Percentiles rank a stretch among this genome's conserved stretches.
These are phyloP conservation scores for Cryptococcus sp. DNA, from an alignment of 1,284 basidiomycete genomes.

Conservation along the genomic window DNA sequence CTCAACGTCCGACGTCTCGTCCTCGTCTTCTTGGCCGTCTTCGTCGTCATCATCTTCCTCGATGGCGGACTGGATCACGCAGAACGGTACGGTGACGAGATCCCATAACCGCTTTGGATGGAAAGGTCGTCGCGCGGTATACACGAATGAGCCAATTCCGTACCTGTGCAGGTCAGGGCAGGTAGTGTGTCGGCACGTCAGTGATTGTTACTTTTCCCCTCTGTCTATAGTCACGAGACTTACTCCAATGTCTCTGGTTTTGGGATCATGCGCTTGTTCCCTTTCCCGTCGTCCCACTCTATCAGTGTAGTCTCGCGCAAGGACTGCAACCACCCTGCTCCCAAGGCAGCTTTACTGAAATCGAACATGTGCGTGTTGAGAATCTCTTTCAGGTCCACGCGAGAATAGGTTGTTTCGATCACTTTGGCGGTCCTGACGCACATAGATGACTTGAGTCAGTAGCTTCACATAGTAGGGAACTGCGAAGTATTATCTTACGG, in stretches of 20 bases:
- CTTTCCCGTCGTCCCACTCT: slow-evolving; percentile 28
- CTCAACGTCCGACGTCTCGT: slow-evolving; percentile 21
- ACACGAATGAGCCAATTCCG: slow-evolving; percentile 51
- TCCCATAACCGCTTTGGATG: slow-evolving; percentile 56
- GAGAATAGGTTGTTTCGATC: slow-evolving; percentile 44
- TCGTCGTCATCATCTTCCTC: slow-evolving; percentile 41
- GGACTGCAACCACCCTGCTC: slow-evolving; percentile 55
- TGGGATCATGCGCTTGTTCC: slow-evolving; percentile 35
- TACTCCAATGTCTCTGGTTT: slow-evolving; percentile 55
- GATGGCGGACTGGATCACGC: slow-evolving; percentile 46
- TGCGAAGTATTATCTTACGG: slow-evolving; percentile 39
- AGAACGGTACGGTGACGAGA: slow-evolving; percentile 51
- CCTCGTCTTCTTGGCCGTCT: slow-evolving; percentile 20
- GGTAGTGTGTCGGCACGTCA: not conserved
- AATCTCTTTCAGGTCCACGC: slow-evolving; percentile 51
- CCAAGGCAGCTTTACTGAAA: slow-evolving; percentile 54
- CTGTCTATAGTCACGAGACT: slow-evolving; percentile 4
- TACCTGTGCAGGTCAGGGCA: slow-evolving; percentile 29
- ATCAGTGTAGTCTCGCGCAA: slow-evolving; percentile 47
- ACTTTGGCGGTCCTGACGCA: slow-evolving; percentile 40
- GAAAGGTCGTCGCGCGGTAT: slow-evolving; percentile 53
- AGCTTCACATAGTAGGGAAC: not conserved
- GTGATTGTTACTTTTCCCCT: not conserved
- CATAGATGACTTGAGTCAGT: too few species aligned
- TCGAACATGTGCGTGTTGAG: slow-evolving; percentile 50